phyloP scores from a whole-genome alignment of 106 monocot genomes.

The Ottelia alismoides region DNA sequence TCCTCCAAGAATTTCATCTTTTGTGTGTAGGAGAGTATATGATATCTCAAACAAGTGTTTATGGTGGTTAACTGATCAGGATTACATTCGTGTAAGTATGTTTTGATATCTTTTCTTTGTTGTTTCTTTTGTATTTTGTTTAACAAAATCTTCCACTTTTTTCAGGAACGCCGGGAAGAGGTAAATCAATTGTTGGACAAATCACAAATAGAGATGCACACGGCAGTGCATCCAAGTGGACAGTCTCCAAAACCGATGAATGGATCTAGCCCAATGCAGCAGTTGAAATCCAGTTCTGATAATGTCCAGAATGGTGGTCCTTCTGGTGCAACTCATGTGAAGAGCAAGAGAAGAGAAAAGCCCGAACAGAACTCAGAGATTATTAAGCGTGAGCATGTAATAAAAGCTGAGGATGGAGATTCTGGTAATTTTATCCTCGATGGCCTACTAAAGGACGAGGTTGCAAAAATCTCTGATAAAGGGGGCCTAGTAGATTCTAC shows the following conservation, averaged over 20 bases:
- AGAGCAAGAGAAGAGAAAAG: slow-evolving; percentile 55
- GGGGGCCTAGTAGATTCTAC: slow-evolving; percentile 58
- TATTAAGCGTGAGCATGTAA: slow-evolving; percentile 41
- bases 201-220: slow-evolving; percentile 90
- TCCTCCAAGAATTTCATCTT: slow-evolving; percentile 2
- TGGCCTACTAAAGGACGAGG: slow-evolving; percentile 55
- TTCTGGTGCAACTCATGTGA: slow-evolving; percentile 25
- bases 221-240: slow-evolving; percentile 81
- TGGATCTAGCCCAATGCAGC: slow-evolving; percentile 50
- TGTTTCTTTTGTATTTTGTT: not conserved
- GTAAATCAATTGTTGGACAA: slow-evolving; percentile 76
- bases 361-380: slow-evolving; percentile 49
- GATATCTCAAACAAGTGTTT: slow-evolving; percentile 27
- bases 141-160: not conserved
- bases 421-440: slow-evolving; percentile 35
- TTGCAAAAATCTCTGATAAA: slow-evolving; percentile 80
- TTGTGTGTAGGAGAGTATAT: slow-evolving; percentile 1
- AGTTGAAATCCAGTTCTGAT: slow-evolving; percentile 76
- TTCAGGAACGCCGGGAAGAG: slow-evolving; percentile 85
- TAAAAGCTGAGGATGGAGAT: slow-evolving; percentile 55
- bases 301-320: slow-evolving; percentile 47
- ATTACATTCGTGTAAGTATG: slow-evolving; percentile 5
- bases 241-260: slow-evolving; percentile 82
- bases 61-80: slow-evolving; percentile 10
- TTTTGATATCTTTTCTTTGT: not conserved